A percentile compares a stretch with the other conserved stretches of the same genome.
phyloP scores from a whole-genome alignment of 805 yeast species.

The Sugiyamaella qingdaonensis region DNA sequence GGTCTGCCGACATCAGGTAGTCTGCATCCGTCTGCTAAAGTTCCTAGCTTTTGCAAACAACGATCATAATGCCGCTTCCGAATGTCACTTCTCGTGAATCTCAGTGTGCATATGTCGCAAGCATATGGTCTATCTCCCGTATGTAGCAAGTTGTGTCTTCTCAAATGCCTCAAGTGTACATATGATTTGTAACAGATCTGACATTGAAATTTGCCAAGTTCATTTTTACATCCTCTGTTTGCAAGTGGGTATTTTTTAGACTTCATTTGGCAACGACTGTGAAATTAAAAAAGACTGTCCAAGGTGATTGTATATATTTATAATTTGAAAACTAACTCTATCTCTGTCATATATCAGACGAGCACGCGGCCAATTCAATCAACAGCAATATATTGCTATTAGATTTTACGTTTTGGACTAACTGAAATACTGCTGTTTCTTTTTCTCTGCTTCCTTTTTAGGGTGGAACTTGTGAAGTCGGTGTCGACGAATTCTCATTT shows the following conservation, averaged over 20 bases:
- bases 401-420: too few relatives aligned
- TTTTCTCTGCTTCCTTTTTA: too few relatives aligned
- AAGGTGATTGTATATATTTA: not conserved
- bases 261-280: not conserved
- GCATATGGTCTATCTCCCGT: slow-evolving; percentile 83
- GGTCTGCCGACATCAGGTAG: too few relatives aligned
- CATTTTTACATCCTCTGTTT: slow-evolving; percentile 4
- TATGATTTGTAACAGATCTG: slow-evolving; percentile 24
- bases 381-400: too few relatives aligned
- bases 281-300: not conserved
- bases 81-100: slow-evolving; percentile 24
- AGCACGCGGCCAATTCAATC: not conserved
- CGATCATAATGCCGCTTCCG: slow-evolving; percentile 22
- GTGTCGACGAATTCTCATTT: too few relatives aligned
- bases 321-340: not conserved
- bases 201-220: slow-evolving; percentile 17
- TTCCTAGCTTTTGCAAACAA: slow-evolving; percentile 14
- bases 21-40: not conserved
- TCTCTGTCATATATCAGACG: not conserved
- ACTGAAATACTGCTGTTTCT: too few relatives aligned
- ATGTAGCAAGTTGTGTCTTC: slow-evolving; percentile 75
- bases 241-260: not conserved
- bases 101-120: slow-evolving; percentile 58
- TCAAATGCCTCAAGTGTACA: slow-evolving; percentile 62
- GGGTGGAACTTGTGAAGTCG: too few relatives aligned